A percentile compares a stretch with the other conserved stretches of the same genome.
phyloP scores from a whole-genome alignment of 73 alveolate genomes.

The Halteria grandinella region DNA sequence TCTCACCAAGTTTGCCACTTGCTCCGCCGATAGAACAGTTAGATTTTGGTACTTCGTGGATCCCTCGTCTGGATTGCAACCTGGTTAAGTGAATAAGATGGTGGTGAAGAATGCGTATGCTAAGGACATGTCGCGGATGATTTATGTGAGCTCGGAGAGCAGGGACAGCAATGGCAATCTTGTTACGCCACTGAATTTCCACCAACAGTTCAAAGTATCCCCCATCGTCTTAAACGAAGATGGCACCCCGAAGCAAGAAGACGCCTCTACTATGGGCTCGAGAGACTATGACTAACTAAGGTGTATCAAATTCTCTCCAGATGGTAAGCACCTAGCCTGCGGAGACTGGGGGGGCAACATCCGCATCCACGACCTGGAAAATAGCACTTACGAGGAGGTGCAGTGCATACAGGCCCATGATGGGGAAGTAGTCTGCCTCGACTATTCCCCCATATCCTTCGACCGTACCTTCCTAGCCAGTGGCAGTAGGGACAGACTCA shows the following conservation, averaged over 20 bases:
- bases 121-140: slow-evolving; percentile 75
- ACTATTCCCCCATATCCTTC: slow-evolving; percentile 50
- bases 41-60: slow-evolving; percentile 83
- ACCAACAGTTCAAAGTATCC: too few relatives aligned
- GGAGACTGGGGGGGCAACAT: slow-evolving; percentile 81
- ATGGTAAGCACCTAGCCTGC: slow-evolving; percentile 77
- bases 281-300: slow-evolving; percentile 28
- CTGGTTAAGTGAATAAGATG: slow-evolving; percentile 34
- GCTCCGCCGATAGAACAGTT: slow-evolving; percentile 81
- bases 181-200: too few relatives aligned
- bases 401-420: slow-evolving; percentile 77
- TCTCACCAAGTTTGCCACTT: slow-evolving; percentile 81
- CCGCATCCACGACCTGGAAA: slow-evolving; percentile 63
- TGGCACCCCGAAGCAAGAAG: too few relatives aligned
- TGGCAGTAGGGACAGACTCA: slow-evolving; percentile 42
- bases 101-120: slow-evolving; percentile 79
- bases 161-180: too few relatives aligned
- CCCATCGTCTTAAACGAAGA: slow-evolving; percentile 1
- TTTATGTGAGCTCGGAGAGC: slow-evolving; percentile 66
- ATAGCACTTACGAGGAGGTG: slow-evolving; percentile 56
- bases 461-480: slow-evolving; percentile 28
- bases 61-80: slow-evolving; percentile 35
- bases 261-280: too few relatives aligned
- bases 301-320: slow-evolving; percentile 77
- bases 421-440: slow-evolving; percentile 70